Evolutionary conservation across 2,329 filamentous ascomycete species (phyloP).

Genomic region (Anisogramma anomala): DNA sequence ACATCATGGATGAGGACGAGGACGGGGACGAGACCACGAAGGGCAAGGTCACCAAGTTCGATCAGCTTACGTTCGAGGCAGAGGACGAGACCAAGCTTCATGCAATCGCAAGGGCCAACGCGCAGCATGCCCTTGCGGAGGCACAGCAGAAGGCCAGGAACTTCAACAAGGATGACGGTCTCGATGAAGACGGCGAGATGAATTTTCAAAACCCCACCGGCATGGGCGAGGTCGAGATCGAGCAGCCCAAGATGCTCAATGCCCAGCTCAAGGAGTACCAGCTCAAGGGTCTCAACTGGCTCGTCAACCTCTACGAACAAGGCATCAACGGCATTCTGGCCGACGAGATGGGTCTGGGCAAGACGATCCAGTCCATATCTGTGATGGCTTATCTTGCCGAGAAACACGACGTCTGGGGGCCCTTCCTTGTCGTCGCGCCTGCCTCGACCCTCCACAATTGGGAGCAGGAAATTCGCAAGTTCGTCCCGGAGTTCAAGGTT

Average conservation of each 20-base stretch:
- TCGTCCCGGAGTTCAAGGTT: constrained; percentile 89
- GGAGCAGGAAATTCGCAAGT: constrained; percentile 95
- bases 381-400: constrained; percentile 98
- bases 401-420: constrained; percentile 95
- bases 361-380: constrained; percentile 97
- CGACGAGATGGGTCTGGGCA: constrained; percentile 98
- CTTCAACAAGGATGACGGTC: constrained; percentile 67
- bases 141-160: constrained; percentile 85
- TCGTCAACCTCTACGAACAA: constrained; percentile 97
- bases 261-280: constrained; percentile 97
- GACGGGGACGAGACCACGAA: constrained; percentile 39
- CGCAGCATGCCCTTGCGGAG: constrained; percentile 88
- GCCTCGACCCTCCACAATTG: constrained; percentile 97
- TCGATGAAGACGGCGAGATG: constrained; percentile 91
- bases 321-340: constrained; percentile 98
- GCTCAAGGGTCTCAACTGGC: constrained; percentile 97
- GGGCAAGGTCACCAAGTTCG: constrained; percentile 83
- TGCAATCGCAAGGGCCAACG: constrained; percentile 84
- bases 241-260: constrained; percentile 86
- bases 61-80: constrained; percentile 89
- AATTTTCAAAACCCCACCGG: constrained; percentile 99
- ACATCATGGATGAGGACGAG: constrained; percentile 37
- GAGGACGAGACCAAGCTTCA: constrained; percentile 77
- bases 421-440: constrained; percentile 91
- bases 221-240: constrained; percentile 84